A percentile compares a stretch with the other conserved stretches of the same genome.
Evolutionary conservation across 345 rosid genomes (phyloP).

Genomic region (Erodium maritimum): DNA sequence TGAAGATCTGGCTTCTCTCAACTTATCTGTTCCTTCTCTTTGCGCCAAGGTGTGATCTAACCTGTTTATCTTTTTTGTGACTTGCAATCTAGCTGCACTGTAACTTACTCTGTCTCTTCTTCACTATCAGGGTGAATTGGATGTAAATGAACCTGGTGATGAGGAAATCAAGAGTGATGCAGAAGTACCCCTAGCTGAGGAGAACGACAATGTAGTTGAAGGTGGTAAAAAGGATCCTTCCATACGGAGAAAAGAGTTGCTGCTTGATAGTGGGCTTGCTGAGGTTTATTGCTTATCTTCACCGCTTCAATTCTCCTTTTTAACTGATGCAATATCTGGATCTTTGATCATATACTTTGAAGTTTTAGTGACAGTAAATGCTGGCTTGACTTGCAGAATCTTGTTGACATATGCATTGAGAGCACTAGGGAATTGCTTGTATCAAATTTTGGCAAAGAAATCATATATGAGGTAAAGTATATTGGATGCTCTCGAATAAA

Average conservation of each 20-base stretch:
- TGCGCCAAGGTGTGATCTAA: slow-evolving; percentile 43
- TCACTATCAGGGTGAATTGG: slow-evolving; percentile 35
- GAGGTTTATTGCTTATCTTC: slow-evolving; percentile 41
- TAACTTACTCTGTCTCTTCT: slow-evolving; percentile 3
- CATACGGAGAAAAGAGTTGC: slow-evolving; percentile 67
- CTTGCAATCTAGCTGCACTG: not conserved
- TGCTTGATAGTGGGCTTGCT: slow-evolving; percentile 74
- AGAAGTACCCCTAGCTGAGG: slow-evolving; percentile 16
- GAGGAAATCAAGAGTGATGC: slow-evolving; percentile 18
- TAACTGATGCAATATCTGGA: not conserved
- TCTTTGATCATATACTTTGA: not conserved
- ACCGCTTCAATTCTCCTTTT: not conserved
- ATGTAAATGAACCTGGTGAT: slow-evolving; percentile 24
- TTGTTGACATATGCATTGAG: slow-evolving; percentile 54
- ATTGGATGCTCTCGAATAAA: not conserved
- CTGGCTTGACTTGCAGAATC: slow-evolving; percentile 41
- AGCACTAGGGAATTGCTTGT: slow-evolving; percentile 53
- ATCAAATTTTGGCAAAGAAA: slow-evolving; percentile 71
- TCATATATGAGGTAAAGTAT: slow-evolving; percentile 55
- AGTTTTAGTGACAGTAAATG: not conserved
- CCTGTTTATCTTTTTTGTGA: slow-evolving; percentile 2
- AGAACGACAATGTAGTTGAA: slow-evolving; percentile 14
- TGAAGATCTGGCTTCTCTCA: slow-evolving; percentile 61
- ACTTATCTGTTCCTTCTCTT: slow-evolving; percentile 50
- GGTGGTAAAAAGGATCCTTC: slow-evolving; percentile 70